Conservation (phyloP, 768 basidiomycete genomes). For the Dioszegia hungarica region DNA sequence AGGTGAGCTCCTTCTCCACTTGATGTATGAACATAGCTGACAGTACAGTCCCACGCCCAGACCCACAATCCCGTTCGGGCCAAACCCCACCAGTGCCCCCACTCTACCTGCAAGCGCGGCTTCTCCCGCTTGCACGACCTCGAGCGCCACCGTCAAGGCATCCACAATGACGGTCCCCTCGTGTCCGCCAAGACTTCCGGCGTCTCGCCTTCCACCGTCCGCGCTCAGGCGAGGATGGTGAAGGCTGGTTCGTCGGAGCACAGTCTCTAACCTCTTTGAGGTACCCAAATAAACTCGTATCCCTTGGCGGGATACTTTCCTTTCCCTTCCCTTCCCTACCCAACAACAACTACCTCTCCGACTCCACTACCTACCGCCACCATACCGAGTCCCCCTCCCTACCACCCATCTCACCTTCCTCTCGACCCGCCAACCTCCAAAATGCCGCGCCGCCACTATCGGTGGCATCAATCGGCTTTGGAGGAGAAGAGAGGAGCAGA, state of each 20-base stretch:
- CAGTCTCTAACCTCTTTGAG: conserved; percentile 18
- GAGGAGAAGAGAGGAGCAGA: not conserved
- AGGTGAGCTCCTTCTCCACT: conserved; percentile 52
- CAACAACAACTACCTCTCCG: conserved; percentile 16
- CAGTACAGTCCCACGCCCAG: conserved; percentile 64
- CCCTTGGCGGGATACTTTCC: conserved; percentile 28
- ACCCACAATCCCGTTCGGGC: conserved; percentile 88
- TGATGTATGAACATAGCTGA: conserved; percentile 5
- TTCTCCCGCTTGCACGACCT: conserved; percentile 94
- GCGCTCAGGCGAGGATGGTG: conserved; percentile 41
- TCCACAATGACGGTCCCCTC: conserved; percentile 46
- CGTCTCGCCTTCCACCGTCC: conserved; percentile 41
- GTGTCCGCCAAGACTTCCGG: conserved; percentile 29
- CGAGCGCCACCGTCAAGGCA: conserved; percentile 64
- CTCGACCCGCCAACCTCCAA: conserved; percentile 25
- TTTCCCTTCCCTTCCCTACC: conserved; percentile 12
- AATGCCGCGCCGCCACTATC: conserved; percentile 44
- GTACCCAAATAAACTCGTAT: conserved; percentile 29
- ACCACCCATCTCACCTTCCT: conserved; percentile 5
- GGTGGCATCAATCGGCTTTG: conserved; percentile 17
- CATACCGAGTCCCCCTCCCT: conserved; percentile 27
- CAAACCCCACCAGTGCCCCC: conserved; percentile 84
- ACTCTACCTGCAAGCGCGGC: conserved; percentile 76
- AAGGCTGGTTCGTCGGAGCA: conserved; percentile 33
- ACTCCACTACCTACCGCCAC: conserved; percentile 21